These are phyloP conservation scores for Gremmenia infestans DNA, from an alignment of 2,329 filamentous ascomycete genomes.

Conservation along the genomic window DNA sequence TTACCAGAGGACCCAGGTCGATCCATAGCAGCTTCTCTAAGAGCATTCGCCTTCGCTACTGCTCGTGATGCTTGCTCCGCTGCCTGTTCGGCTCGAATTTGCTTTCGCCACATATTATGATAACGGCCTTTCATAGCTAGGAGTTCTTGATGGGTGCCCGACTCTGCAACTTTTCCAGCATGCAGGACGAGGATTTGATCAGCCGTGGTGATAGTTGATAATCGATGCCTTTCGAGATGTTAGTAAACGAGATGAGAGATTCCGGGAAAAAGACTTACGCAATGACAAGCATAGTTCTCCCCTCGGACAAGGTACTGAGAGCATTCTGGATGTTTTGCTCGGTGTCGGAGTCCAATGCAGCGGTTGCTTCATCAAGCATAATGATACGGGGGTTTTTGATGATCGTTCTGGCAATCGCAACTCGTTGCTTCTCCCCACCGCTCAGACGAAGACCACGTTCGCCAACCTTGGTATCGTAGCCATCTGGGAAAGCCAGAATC, in stretches of 20 bases:
- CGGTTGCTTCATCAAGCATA: slow-evolving; percentile 88
- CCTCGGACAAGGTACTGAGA: slow-evolving; percentile 72
- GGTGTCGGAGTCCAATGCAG: slow-evolving; percentile 84
- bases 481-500: slow-evolving; percentile 82
- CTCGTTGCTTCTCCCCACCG: slow-evolving; percentile 88
- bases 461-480: slow-evolving; percentile 84
- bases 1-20: slow-evolving; percentile 27
- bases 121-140: slow-evolving; percentile 68
- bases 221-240: slow-evolving; percentile 68
- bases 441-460: slow-evolving; percentile 83
- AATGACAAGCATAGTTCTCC: slow-evolving; percentile 91
- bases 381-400: slow-evolving; percentile 90
- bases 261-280: slow-evolving; percentile 53
- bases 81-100: slow-evolving; percentile 72
- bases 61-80: slow-evolving; percentile 48
- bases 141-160: slow-evolving; percentile 73
- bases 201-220: slow-evolving; percentile 87
- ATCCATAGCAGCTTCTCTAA: slow-evolving; percentile 25
- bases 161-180: slow-evolving; percentile 71
- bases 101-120: slow-evolving; percentile 80
- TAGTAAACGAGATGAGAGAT: slow-evolving; percentile 76
- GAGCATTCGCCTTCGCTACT: slow-evolving; percentile 28
- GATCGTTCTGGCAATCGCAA: slow-evolving; percentile 89
- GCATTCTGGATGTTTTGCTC: slow-evolving; percentile 91
- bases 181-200: slow-evolving; percentile 83